Conservation (phyloP, 1,284 basidiomycete genomes). For the Irpex sp. region DNA sequence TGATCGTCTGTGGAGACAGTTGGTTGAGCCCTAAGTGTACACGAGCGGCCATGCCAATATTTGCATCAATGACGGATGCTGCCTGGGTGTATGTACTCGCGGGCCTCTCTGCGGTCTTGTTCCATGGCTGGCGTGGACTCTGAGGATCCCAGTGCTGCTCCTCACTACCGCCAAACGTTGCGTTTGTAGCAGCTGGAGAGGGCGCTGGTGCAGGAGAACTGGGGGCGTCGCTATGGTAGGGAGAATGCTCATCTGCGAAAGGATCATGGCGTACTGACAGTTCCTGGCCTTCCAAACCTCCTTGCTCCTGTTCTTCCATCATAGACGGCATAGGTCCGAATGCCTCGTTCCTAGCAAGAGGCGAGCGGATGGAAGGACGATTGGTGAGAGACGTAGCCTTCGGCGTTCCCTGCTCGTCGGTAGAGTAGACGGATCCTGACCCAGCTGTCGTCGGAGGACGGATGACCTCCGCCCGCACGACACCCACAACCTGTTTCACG, state of each 20-base stretch:
- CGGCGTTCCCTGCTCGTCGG: conserved; percentile 28
- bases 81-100: conserved; percentile 47
- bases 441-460: conserved; percentile 46
- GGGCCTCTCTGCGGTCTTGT: conserved; percentile 19
- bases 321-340: conserved; percentile 66
- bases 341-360: conserved; percentile 59
- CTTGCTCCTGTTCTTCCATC: conserved; percentile 48
- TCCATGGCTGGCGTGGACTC: conserved; percentile 38
- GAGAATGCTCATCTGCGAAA: conserved; percentile 60
- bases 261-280: conserved; percentile 44
- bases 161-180: conserved; percentile 34
- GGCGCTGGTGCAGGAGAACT: conserved; percentile 27
- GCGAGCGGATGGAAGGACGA: conserved; percentile 54
- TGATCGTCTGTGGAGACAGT: conserved; percentile 13
- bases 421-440: conserved; percentile 23
- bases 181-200: conserved; percentile 35
- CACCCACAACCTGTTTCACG: conserved; percentile 69
- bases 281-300: conserved; percentile 22
- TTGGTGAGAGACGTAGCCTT: conserved; percentile 29
- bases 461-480: conserved; percentile 76
- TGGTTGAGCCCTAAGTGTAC: conserved; percentile 53
- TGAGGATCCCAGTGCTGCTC: conserved; percentile 34
- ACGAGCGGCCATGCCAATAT: conserved; percentile 61
- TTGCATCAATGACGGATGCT: conserved; percentile 46
- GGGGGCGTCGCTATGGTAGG: conserved; percentile 28